phyloP scores from a whole-genome alignment of 1,139 yeast species.

The Dujonia santamariae region DNA sequence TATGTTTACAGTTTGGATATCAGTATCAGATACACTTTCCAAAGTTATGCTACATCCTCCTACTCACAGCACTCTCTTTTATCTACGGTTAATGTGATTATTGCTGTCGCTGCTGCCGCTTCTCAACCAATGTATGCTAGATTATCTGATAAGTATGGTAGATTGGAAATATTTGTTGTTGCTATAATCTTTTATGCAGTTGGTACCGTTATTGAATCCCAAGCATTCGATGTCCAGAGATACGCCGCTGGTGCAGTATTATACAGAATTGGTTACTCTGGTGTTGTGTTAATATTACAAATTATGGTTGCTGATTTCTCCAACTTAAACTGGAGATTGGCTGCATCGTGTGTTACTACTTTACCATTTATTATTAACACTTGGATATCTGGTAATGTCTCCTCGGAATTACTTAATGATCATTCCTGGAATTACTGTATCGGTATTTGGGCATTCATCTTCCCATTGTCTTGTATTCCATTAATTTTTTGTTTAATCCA shows the following conservation, averaged over 20 bases:
- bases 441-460: conserved; percentile 41
- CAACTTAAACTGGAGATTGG: conserved; percentile 66
- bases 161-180: conserved; percentile 53
- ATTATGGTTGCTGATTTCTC: conserved; percentile 66
- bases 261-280: conserved; percentile 69
- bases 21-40: conserved; percentile 31
- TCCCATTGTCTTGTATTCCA: conserved; percentile 36
- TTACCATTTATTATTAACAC: conserved; percentile 73
- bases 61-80: conserved; percentile 57
- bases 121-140: conserved; percentile 71
- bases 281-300: conserved; percentile 54
- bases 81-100: conserved; percentile 63
- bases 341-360: conserved; percentile 60
- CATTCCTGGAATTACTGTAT: conserved; percentile 30
- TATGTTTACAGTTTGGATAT: conserved; percentile 27
- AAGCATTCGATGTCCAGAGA: conserved; percentile 59
- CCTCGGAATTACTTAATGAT: conserved; percentile 15
- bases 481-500: conserved; percentile 27
- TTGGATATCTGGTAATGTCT: conserved; percentile 66
- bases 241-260: conserved; percentile 75
- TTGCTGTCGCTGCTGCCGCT: conserved; percentile 36
- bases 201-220: conserved; percentile 71
- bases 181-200: conserved; percentile 60
- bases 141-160: conserved; percentile 67
- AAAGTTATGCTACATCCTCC: conserved; percentile 52